Base-by-base conservation (phyloP, 106 monocot species). In the Allium fistulosum region DNA sequence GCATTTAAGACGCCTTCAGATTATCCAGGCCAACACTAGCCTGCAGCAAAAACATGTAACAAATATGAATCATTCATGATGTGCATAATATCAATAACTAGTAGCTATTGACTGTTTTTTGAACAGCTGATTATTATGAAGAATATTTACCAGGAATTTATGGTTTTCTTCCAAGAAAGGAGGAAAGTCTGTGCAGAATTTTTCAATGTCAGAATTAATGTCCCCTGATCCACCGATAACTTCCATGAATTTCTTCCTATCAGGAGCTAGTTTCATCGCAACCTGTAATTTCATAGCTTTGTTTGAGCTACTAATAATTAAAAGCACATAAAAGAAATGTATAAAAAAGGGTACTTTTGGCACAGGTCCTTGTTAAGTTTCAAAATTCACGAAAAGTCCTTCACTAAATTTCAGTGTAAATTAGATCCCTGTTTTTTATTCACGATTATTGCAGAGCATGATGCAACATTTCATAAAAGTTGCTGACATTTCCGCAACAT, bases 241-340 rank as follows among this genome's bases (percentile, higher is more conserved):
- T 2, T 92, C 92, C 87, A 92, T 99, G 73, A 99, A 99, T 58
- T 99, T 99, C 77, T 99, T 85, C 84, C 97, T 87, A 57, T 92
- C 89, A 50, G 97, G 97, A 60, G 97, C 92, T 26, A 99, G 84
- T 74, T 92, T 99, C 88, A 92, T 84, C 17, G 92, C 97, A 28
- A 99, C 59, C 97, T 99, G 75, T n/a, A 69, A 74, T 45, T 57
- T 46, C 1, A 50, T 15, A 11, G 55, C 14, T 51, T 51, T 49
- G 50, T 66, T 66, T 26, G 37, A 37, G 37, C 37, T 4, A 37
- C 37, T 37, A 37, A 37, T 37, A 37, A 37, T 37, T 37, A 5
- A 37, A 37, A 37, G 37, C 37, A 5, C 37, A 37, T 2, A 37
- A 37, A 37, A 37, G 37, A 37, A 37, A 37, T 4, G 5, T 37